These are phyloP conservation scores for Kazachstania kunashirensis DNA, from an alignment of 805 yeast genomes.

Conservation along the genomic window DNA sequence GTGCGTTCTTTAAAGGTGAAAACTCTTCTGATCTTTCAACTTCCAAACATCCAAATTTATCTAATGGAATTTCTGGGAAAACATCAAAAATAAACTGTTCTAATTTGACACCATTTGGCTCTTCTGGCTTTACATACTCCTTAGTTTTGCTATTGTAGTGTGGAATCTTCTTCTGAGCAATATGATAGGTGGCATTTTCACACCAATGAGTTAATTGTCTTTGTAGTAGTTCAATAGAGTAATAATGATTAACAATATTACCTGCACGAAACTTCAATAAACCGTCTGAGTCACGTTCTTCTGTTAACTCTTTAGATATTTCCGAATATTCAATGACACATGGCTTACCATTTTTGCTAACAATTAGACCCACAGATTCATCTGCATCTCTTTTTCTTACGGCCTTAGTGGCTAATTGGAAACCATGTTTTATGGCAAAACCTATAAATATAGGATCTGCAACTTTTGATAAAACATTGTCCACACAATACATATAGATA, in stretches of 20 bases:
- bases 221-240: conserved; percentile 65
- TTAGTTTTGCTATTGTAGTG: conserved; percentile 41
- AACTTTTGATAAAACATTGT: conserved; percentile 80
- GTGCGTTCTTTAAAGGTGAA: conserved; percentile 87
- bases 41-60: conserved; percentile 81
- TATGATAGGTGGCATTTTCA: conserved; percentile 75
- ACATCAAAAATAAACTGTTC: conserved; percentile 97
- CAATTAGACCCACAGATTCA: conserved; percentile 91
- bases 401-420: conserved; percentile 81
- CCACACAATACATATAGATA: conserved; percentile 95
- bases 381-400: conserved; percentile 83
- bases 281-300: conserved; percentile 50
- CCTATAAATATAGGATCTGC: conserved; percentile 88
- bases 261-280: conserved; percentile 80
- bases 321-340: conserved; percentile 95
- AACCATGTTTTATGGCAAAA: conserved; percentile 57
- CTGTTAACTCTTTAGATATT: conserved; percentile 64
- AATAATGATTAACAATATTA: conserved; percentile 94
- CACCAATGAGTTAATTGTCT: conserved; percentile 61
- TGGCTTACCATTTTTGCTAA: conserved; percentile 55
- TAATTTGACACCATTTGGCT: conserved; percentile 83
- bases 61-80: conserved; percentile 64
- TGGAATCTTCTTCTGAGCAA: conserved; percentile 85
- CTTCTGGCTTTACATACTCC: conserved; percentile 48
- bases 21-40: conserved; percentile 80